Evolutionary conservation across 495 filamentous ascomycete species (phyloP), one percentile per base, ranked within the genome.

Genomic region (Xylaria bambusicola): DNA sequence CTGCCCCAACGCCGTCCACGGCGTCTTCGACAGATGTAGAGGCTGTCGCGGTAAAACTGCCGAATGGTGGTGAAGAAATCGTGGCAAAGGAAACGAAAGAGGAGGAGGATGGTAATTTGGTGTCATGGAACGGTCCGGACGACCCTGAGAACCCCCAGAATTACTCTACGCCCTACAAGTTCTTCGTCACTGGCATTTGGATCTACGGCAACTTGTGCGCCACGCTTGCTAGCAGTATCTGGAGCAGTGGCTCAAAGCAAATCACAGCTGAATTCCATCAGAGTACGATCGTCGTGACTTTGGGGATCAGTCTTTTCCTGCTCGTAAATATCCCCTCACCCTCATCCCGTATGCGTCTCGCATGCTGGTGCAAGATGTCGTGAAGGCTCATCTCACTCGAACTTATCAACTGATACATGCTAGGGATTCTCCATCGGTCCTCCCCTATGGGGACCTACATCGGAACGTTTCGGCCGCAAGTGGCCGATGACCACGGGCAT

Each of bases 101-200:
- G 10, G 35, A 49, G 21, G 54, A 41, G 35, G 53, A 49, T 35
- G 13, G 27, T 18, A 47, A 63, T 24, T 29, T 63, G 27, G 62
- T 68, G n/a, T 46, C 48, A 12, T 68, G 60, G 60, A 44, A 63
- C 13, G 60, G 56, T n/a, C 70, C 69, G 12, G 65, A 82, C 23
- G 84, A 87, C 55, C 80, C 81, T 1, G 75, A 77, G 45, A 82
- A 86, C 52, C 84, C 84, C 2, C 74, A 77, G 64, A 86, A 88
- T 63, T 83, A 74, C 60, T 62, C 75, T 0, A 46, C 52, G 2
- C 38, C 52, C 24, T 73, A 74, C 47, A 88, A 88, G 75, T 86
- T 83, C 78, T 41, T 75, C 0, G 77, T 85, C 52, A 88, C 86
- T 1, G 75, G 85, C 64, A 73, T 83, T 21, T 73, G 84, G 67